A percentile compares a stretch with the other conserved stretches of the same genome.
phyloP scores from a whole-genome alignment of 192 early-diverging fungal genomes.

The Backusella luteola region DNA sequence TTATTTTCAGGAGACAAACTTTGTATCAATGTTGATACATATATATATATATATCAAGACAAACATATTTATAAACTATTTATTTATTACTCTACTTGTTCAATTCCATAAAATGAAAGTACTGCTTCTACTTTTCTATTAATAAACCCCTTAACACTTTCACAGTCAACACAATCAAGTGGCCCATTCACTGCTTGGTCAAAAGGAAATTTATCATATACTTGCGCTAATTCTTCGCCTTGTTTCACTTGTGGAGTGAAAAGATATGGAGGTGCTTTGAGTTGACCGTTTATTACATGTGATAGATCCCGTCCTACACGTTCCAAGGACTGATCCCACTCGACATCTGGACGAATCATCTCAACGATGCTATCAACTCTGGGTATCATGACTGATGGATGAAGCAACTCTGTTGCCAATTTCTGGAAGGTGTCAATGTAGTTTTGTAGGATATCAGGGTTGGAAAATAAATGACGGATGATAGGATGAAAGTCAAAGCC shows the following conservation, averaged over 20 bases:
- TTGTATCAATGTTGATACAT: too few species aligned
- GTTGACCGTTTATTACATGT: background rate
- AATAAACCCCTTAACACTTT: constrained; percentile 3
- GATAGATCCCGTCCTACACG: background rate
- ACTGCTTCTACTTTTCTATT: background rate
- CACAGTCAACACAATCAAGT: background rate
- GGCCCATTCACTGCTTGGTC: background rate
- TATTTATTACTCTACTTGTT: too few species aligned
- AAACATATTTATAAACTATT: too few species aligned
- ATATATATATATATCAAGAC: too few species aligned
- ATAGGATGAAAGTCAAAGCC: constrained; percentile 7
- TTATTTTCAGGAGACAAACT: too few species aligned
- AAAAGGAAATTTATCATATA: background rate
- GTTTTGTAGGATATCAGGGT: background rate
- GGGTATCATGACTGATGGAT: background rate
- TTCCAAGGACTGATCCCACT: background rate
- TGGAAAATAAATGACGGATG: background rate
- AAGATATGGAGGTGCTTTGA: too few species aligned
- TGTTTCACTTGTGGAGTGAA: too few species aligned
- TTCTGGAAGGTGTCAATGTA: background rate
- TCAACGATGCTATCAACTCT: background rate
- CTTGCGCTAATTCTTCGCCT: too few species aligned
- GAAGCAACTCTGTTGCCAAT: background rate
- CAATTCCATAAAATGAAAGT: background rate
- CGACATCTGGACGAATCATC: background rate